Evolutionary conservation across 2,329 filamentous ascomycete genomes (phyloP), one percentile per base, ranked within the genome.

Genomic region (Colletotrichum kahawae): DNA sequence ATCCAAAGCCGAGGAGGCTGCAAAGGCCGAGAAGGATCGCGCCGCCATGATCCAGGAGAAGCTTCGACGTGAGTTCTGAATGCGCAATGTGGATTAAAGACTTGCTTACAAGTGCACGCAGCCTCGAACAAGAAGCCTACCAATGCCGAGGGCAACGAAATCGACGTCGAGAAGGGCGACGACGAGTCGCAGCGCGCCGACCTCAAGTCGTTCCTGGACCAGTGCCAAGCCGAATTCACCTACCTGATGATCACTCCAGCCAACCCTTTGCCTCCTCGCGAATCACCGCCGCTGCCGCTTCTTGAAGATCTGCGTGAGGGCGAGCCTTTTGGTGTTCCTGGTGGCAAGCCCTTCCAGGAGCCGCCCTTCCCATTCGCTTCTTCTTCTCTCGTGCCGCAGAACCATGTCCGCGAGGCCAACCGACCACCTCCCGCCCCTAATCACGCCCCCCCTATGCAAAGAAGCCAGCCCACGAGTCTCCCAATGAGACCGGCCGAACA

Each of bases 161-260:
- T 86, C 67, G 88, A 88, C 56, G 85, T 77, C 24, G 76, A 80
- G n/a, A 78, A 82, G 75, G 81, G 84, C 70, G 88, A 90, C 76
- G 90, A 88, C 78, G 90, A 89, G 76, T 81, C 83, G 21, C 86
- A 89, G 66, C 86, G 89, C 64, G 85, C 87, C 70, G 89, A 91
- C 71, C 85, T 93, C 64, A 91, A 91, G 82, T 84, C 84, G 13
- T 93, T 93, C 80, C 86, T 93, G 76, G 92, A 93, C 77, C 90
- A 92, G 80, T 92, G 91, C 82, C 88, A 92, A 82, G 88, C 89
- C 78, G 91, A 93, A 80, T 92, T 93, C 75, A 92, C 91, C 77
- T 93, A 93, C 79, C 86, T 93, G 16, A 92, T 93, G 91, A 88
- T 92, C 66, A 91, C 91, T 1, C 92, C 92, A 2, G 91, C 92